Evolutionary conservation across 768 basidiomycete genomes (phyloP).

Genomic region (Mycena olivaceomarginata): DNA sequence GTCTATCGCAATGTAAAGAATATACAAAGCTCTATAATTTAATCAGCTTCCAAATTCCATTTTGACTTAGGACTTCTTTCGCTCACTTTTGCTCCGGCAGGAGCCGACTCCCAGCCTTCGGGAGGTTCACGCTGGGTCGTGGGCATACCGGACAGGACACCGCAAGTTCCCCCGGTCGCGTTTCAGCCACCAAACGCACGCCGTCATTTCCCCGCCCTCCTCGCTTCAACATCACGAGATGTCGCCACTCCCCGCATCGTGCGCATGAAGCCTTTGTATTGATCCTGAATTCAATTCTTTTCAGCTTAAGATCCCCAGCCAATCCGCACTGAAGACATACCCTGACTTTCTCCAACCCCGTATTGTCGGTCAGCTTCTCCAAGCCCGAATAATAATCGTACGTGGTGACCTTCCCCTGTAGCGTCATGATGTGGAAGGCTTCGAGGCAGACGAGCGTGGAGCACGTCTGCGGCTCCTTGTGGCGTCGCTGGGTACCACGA

Average conservation of each 20-base stretch:
- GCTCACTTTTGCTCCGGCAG: neutral
- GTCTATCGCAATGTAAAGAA: neutral
- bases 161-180: neutral
- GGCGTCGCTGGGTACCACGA: conserved; percentile 8
- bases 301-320: no score
- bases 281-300: neutral
- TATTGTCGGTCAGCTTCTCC: conserved; percentile 30
- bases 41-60: no score
- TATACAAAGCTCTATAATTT: no score
- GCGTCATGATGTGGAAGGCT: conserved; percentile 8
- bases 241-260: conserved; percentile 12
- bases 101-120: neutral
- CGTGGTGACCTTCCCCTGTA: conserved; percentile 21
- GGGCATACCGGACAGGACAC: conserved; percentile 8
- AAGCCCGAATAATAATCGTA: conserved; percentile 41
- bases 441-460: neutral
- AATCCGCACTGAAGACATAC: no score
- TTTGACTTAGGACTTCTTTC: neutral
- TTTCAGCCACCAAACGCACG: neutral
- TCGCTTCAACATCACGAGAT: conserved; percentile 14
- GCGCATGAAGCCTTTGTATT: conserved; percentile 9
- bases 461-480: neutral
- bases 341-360: neutral
- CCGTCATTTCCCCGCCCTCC: conserved; percentile 9
- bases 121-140: neutral